A percentile compares a stretch with the other conserved stretches of the same genome.
These are phyloP conservation scores for Fusarium clavum DNA, from an alignment of 2,329 filamentous ascomycete species.

Conservation along the genomic window DNA sequence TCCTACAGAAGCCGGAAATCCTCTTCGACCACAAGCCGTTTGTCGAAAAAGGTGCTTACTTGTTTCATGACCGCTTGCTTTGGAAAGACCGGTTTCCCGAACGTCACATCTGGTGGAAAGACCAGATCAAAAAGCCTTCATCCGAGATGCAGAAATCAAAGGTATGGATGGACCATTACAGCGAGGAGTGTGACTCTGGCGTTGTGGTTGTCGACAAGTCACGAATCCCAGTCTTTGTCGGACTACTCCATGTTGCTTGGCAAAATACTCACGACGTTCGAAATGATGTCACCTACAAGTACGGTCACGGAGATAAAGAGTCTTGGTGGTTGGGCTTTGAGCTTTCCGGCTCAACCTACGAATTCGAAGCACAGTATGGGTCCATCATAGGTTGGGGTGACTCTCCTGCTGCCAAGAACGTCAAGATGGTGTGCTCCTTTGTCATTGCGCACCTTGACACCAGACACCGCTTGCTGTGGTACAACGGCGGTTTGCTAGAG, in stretches of 20 bases:
- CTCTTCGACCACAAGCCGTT: slow-evolving; percentile 49
- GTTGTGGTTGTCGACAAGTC: slow-evolving; percentile 56
- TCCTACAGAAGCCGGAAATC: slow-evolving; percentile 51
- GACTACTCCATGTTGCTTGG: slow-evolving; percentile 56
- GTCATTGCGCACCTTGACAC: slow-evolving; percentile 56
- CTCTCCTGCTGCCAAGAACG: neutral
- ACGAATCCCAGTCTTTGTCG: slow-evolving; percentile 50
- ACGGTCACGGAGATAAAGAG: slow-evolving; percentile 59
- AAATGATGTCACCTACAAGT: slow-evolving; percentile 53
- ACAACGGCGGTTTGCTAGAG: slow-evolving; percentile 56
- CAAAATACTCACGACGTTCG: slow-evolving; percentile 56
- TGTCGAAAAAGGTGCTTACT: slow-evolving; percentile 48
- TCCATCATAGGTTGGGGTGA: slow-evolving; percentile 53
- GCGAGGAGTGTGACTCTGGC: slow-evolving; percentile 57
- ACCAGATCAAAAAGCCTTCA: slow-evolving; percentile 51
- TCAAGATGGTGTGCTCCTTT: slow-evolving; percentile 51
- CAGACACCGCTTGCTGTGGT: slow-evolving; percentile 53
- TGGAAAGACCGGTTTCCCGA: slow-evolving; percentile 49
- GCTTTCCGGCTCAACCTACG: slow-evolving; percentile 52
- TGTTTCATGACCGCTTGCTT: slow-evolving; percentile 56
- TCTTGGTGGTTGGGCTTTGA: slow-evolving; percentile 59
- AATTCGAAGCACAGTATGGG: slow-evolving; percentile 56
- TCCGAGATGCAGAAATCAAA: slow-evolving; percentile 49
- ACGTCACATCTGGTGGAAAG: slow-evolving; percentile 52
- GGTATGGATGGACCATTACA: slow-evolving; percentile 53